Conservation (phyloP, 192 early-diverging fungal species). For the Dissophora globulifera region DNA sequence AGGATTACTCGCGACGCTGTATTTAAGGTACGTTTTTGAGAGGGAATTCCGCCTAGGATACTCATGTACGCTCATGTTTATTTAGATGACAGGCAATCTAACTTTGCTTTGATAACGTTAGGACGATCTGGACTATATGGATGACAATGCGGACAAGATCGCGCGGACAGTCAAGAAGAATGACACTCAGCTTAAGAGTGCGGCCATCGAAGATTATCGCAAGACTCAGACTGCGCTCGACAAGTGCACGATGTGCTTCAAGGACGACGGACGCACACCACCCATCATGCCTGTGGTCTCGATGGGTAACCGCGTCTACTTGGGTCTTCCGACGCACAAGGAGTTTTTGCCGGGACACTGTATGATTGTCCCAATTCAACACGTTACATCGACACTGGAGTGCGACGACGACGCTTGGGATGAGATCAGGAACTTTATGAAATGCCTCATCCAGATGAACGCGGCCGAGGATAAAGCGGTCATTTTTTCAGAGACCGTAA, state of each 20-base stretch:
- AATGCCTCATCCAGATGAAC: constrained; percentile 92
- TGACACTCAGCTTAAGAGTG: constrained; percentile 62
- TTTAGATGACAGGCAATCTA: no score
- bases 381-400: constrained; percentile 82
- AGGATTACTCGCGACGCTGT: constrained; percentile 74
- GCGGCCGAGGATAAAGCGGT: constrained; percentile 72
- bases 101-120: constrained; percentile 30
- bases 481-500: constrained; percentile 92
- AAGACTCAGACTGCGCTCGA: constrained; percentile 71
- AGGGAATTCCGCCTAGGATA: no score
- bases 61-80: no score
- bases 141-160: constrained; percentile 86
- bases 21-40: constrained; percentile 69
- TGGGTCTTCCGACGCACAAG: constrained; percentile 78
- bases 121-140: constrained; percentile 92
- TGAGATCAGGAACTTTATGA: constrained; percentile 97
- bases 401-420: constrained; percentile 94
- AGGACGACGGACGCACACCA: constrained; percentile 62
- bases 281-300: constrained; percentile 80
- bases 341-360: constrained; percentile 89
- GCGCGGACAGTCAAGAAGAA: constrained; percentile 68
- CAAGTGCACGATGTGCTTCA: constrained; percentile 83
- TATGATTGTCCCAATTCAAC: constrained; percentile 91
- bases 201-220: constrained; percentile 69
- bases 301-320: constrained; percentile 79